Evolutionary conservation across 495 filamentous ascomycete genomes (phyloP), one percentile per base, ranked within the genome.

Genomic region (Penicillium salamii): DNA sequence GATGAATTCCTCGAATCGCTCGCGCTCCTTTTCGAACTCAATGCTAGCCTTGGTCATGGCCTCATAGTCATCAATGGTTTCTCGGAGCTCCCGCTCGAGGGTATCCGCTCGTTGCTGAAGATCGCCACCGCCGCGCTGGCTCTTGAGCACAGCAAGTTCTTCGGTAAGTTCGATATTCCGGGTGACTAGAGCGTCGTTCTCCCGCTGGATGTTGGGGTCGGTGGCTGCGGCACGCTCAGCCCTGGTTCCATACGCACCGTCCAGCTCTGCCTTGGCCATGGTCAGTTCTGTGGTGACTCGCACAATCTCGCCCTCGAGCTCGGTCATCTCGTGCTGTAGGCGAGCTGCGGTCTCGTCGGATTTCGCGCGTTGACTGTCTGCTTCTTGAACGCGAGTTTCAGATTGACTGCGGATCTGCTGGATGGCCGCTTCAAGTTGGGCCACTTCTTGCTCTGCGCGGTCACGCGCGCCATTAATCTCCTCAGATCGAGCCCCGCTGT

Each of bases 211-310:
- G 29, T 78, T 78, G 4, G 89, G 79, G 50, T 82, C 78, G 31
- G 81, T 75, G 1, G 88, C 86, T 0, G 87, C 87, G 5, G 89
- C 90, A 18, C 90, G 83, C 65, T 93, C 76, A 32, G 84, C 80
- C 46, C 88, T 75, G 8, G 81, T 81, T 21, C 90, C 93, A 61
- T 96, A 95, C 15, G 93, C 92, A 44, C 89, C 89, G 60, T 98
- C 93, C 28, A 97, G 85, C 72, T 98, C 93, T 5, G 93, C 93
- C 65, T 88, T 89, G 47, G 88, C 88, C 69, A 98, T 82, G 38
- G 91, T 91, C 49, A 95, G 74, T 61, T 97, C 93, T 31, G 91
- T 97, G 48, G 90, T 90, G 39, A 95, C 75, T 46, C 89, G 83
- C 38, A 91, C 87, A 49, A 96, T 77, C 66, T 93, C 89, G 54